Base-by-base conservation (phyloP, 2,329 filamentous ascomycete species). In the Gaeumannomyces tritici region DNA sequence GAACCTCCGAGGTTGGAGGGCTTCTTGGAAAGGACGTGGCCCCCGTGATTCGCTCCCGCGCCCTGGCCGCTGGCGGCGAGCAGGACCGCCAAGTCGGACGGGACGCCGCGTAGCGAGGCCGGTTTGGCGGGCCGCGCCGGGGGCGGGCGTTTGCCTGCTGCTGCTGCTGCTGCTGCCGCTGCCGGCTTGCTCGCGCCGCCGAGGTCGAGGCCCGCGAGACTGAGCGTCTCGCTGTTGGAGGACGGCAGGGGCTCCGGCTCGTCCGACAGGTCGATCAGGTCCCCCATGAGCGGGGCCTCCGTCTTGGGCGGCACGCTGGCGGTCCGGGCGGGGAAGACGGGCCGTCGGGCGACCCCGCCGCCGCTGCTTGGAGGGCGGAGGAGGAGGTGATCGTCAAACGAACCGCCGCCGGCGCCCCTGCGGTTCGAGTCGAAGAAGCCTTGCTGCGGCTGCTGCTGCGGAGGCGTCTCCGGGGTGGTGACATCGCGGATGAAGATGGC, bases 401-500 rank as follows among this genome's bases (percentile, higher is more conserved):
- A 27, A 4, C 42, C 21, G 21, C 18, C 42, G 12, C 5, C 42
- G 2, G 42, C 42, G 12, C 18, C 42, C 18, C 42, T 18, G 62
- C 12, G 70, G 61, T 13, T 74, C 1, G 85, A 81, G 66, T 96
- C 90, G 70, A 97, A 97, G 72, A 95, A 98, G 0, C 84, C 85
- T 15, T 84, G 80, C 54, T 78, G 33, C 31, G 8, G 31, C 33
- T 35, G 80, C 51, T 28, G 35, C 28, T 18, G 31, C 31, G 31
- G 29, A 15, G 85, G 80, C 58, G 79, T 80, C 51, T 89, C 83
- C 0, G 89, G 83, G 0, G 91, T 96, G 0, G 95, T 99, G 27
- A 99, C 91, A 73, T 99, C 95, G 62, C 96, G 85, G 66, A 99
- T 98, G 73, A 98, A 98, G 8, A 99, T 85, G 0, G 87, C 95